Base-by-base conservation (phyloP, 371 early-diverging fungal genomes). In the Mucor racemosus region DNA sequence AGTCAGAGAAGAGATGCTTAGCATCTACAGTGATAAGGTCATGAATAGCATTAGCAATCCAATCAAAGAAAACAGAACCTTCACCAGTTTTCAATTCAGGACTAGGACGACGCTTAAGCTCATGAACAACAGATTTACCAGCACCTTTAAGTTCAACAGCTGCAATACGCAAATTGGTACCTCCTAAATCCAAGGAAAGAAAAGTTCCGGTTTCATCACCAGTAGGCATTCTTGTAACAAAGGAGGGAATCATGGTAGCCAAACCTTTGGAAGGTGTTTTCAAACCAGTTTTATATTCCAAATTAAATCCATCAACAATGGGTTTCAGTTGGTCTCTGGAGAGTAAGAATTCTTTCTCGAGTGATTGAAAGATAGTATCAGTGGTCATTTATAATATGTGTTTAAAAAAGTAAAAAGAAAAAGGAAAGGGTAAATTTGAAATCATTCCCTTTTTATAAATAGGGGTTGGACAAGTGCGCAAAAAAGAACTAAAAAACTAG, bases 101-200 rank as follows among this genome's bases (percentile, higher is more conserved):
- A 7, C 67, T 61, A 13, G 72, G 67, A 63, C 65, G 72, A 72
- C 87, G 91, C 80, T 94, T 92, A 64, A 91, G 86, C 77, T 95
- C 94, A 64, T 78, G 84, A 44, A 91, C 85, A n/a, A 73, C 75
- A 48, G 88, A 77, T 62, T 88, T 79, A 60, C 94, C 91, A 65
- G 86, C 79, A 44, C 96, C 97, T 57, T 86, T 75, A 1, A 95
- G 76, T 46, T 82, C 84, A 35, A 94, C 92, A 56, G 90, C 88
- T 67, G 92, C 90, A 7, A 95, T 93, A 50, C 97, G 92, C 67
- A 97, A 86, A 76, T 97, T 94, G 67, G 95, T 94, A 46, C 97
- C 98, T 56, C 97, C 97, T 60, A 97, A 82, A 79, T 97, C 98
- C 44, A 97, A 82, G 21, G 96, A 94, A 26, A 97, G 80, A 81